Evolutionary conservation across 2,329 filamentous ascomycete species (phyloP).

Genomic region (Paramyrothecium roridum): DNA sequence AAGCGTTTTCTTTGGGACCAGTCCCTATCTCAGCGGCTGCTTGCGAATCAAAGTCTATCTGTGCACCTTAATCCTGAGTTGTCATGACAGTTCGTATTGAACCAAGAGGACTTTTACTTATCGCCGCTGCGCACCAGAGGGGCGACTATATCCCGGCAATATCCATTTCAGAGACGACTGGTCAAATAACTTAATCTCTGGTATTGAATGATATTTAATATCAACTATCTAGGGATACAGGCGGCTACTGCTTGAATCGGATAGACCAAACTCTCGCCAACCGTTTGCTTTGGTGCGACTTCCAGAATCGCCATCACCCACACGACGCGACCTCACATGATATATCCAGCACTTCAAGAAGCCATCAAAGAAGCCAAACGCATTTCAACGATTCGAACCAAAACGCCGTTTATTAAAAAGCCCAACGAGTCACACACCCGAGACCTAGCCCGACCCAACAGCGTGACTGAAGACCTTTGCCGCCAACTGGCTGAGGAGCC

Average conservation of each 20-base stretch:
- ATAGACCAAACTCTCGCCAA: too few relatives aligned
- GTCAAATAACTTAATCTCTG: not conserved
- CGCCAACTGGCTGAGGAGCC: constrained; percentile 78
- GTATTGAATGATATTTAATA: not conserved
- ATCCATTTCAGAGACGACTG: not conserved
- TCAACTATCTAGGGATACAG: not conserved
- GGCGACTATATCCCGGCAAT: too few relatives aligned
- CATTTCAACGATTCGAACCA: not conserved
- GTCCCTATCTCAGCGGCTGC: constrained; percentile 5
- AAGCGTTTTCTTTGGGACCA: constrained; percentile 8
- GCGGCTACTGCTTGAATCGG: too few relatives aligned
- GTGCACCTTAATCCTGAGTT: too few relatives aligned
- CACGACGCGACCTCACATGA: not conserved
- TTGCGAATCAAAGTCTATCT: not conserved
- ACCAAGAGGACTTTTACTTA: too few relatives aligned
- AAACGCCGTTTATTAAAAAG: not conserved
- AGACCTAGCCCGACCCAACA: constrained; percentile 40
- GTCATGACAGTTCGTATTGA: too few relatives aligned
- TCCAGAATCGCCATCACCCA: not conserved
- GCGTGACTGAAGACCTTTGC: constrained; percentile 82
- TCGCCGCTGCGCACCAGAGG: too few relatives aligned
- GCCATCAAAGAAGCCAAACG: not conserved
- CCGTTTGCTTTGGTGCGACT: not conserved
- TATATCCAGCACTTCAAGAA: not conserved
- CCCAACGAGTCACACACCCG: too few relatives aligned